Conservation (phyloP, 352 stramenopile species). For the Phytophthora sp. region DNA sequence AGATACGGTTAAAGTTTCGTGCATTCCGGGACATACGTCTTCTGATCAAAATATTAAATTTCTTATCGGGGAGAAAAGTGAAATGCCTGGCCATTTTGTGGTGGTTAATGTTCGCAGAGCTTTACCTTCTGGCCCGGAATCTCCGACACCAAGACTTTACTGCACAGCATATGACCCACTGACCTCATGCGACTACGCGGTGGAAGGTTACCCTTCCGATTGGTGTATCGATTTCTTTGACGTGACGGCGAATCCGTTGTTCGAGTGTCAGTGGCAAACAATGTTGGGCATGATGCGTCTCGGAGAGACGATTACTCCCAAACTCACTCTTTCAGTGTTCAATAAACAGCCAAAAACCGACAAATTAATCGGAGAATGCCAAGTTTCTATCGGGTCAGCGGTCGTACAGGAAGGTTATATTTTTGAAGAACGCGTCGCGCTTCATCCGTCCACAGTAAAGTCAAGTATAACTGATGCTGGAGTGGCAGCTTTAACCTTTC, state of each 20-base stretch:
- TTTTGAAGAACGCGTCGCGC: conserved; percentile 66
- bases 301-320: conserved; percentile 66
- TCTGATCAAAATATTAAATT: conserved; percentile 58
- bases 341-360: conserved; percentile 76
- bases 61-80: conserved; percentile 31
- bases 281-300: conserved; percentile 64
- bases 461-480: conserved; percentile 30
- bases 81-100: conserved; percentile 60
- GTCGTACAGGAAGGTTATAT: conserved; percentile 77
- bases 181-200: conserved; percentile 78
- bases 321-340: conserved; percentile 71
- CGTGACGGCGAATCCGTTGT: conserved; percentile 42
- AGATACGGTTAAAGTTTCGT: conserved; percentile 69
- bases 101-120: conserved; percentile 73
- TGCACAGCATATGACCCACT: conserved; percentile 87
- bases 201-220: conserved; percentile 64
- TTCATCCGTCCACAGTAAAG: conserved; percentile 44
- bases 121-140: conserved; percentile 34
- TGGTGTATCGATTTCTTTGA: conserved; percentile 81
- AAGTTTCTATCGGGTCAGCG: conserved; percentile 74
- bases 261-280: conserved; percentile 58
- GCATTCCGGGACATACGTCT: conserved; percentile 44
- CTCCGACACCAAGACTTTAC: conserved; percentile 52
- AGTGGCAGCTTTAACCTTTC: conserved; percentile 55
- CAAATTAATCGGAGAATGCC: conserved; percentile 71